Base-by-base conservation (phyloP, 2,329 filamentous ascomycete genomes). In the Polytolypa hystricis region DNA sequence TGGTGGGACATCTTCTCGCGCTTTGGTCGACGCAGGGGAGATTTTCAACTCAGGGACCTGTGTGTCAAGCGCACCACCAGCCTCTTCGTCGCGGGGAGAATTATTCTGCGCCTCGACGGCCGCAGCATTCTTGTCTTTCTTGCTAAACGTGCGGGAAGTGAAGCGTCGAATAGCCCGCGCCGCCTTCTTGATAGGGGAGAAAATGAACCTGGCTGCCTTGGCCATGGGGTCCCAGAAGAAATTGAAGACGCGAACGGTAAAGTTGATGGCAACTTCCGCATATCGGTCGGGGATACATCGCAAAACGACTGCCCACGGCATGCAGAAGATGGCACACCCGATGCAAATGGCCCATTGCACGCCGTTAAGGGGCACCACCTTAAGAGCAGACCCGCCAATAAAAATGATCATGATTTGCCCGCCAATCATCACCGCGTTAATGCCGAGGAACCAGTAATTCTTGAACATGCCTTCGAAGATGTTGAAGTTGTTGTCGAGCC, bases 401-500 rank as follows among this genome's bases (percentile, higher is more conserved):
- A 84, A 91, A 50, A 95, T 74, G 55, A 96, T 96, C 60, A 95
- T 72, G 17, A 91, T 67, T 56, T 96, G 89, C 15, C 84, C 85
- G 45, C 77, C 87, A 47, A 89, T 77, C 81, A 96, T 95, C 57
- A 93, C 70, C 42, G 70, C 53, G 62, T 86, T 86, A 60, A 96
- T 95, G 26, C 64, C 73, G 25, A 93, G 73, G 65, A 96, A 96
- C 70, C 93, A 93, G 64, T 72, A 81, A 58, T 96, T 96, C 55
- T 74, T 74, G 17, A 71, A 71, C 41, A 96, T 73, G 37, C 85
- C 85, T 55, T 95, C 89, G 42, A 96, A 89, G 44, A 96, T 86
- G 62, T 96, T 96, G 70, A 94, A 87, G 38, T 78, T 74, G 62
- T 96, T 96, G 59, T 96, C 89, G 37, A 96, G 70, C 9, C 89